phyloP scores from a whole-genome alignment of 345 rosid species.

The Acer campestre region DNA sequence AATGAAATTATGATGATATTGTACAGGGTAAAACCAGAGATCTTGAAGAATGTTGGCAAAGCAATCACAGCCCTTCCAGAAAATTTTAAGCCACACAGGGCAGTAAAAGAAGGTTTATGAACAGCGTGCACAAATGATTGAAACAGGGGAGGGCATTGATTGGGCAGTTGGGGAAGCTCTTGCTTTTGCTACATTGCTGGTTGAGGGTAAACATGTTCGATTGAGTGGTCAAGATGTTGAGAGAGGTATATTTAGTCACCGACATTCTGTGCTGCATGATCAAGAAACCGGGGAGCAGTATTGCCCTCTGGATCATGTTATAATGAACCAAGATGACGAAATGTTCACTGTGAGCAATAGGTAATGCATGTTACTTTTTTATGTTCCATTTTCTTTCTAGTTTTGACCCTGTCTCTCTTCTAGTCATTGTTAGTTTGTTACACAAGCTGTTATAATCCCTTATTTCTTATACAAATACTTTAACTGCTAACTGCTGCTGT shows the following conservation, averaged over 20 bases:
- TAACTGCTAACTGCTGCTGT: not conserved
- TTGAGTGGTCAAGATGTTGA: conserved; percentile 93
- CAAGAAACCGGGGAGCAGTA: conserved; percentile 75
- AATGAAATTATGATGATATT: conserved; percentile 21
- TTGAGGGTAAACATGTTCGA: conserved; percentile 90
- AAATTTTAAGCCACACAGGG: conserved; percentile 72
- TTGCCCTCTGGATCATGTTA: conserved; percentile 75
- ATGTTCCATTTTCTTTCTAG: not conserved
- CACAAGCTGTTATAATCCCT: not conserved
- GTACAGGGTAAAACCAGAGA: conserved; percentile 79
- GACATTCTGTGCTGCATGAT: conserved; percentile 77
- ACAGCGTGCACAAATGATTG: conserved; percentile 75
- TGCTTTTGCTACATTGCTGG: conserved; percentile 74
- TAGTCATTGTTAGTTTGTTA: not conserved
- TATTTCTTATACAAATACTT: not conserved
- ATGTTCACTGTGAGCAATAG: conserved; percentile 92
- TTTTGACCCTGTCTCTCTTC: not conserved
- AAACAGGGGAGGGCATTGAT: conserved; percentile 81
- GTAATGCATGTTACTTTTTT: conserved; percentile 24
- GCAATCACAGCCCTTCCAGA: conserved; percentile 70
- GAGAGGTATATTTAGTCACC: conserved; percentile 85
- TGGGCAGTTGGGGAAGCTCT: conserved; percentile 89
- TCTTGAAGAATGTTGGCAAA: conserved; percentile 80
- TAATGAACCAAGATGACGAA: conserved; percentile 70
- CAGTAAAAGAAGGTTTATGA: conserved; percentile 80